Evolutionary conservation across 345 rosid genomes (phyloP).

Genomic region (Orychophragmus violaceus): DNA sequence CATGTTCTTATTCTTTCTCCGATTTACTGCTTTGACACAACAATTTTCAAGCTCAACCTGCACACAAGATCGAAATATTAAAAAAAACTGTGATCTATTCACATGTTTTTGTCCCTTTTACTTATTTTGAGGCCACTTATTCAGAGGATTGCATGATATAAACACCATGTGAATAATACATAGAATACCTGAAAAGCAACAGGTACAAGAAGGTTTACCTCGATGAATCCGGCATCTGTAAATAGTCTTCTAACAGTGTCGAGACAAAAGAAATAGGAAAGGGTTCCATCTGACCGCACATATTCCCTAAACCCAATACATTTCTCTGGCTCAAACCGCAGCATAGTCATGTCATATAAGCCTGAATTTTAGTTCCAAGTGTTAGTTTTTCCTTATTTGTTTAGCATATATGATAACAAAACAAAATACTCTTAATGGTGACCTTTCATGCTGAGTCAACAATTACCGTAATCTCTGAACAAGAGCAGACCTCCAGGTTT

Average conservation of each 20-base stretch:
- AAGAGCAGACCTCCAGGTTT: constrained; percentile 77
- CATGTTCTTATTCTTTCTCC: constrained; percentile 66
- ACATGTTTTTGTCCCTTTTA: background rate
- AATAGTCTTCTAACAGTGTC: constrained; percentile 58
- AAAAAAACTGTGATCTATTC: background rate
- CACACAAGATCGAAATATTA: constrained; percentile 3
- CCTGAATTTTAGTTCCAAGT: constrained; percentile 42
- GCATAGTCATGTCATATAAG: constrained; percentile 91
- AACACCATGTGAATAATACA: background rate
- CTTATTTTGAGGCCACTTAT: background rate
- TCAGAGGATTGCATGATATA: background rate
- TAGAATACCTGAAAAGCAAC: background rate
- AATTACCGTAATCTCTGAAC: constrained; percentile 85
- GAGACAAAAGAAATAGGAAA: constrained; percentile 75
- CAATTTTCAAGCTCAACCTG: constrained; percentile 85
- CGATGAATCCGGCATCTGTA: constrained; percentile 58
- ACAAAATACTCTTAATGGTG: background rate
- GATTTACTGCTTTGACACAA: constrained; percentile 68
- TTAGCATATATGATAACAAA: background rate
- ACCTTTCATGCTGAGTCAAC: background rate
- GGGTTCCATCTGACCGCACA: constrained; percentile 73
- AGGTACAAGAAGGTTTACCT: constrained; percentile 39
- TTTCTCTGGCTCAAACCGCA: constrained; percentile 67
- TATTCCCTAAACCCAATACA: constrained; percentile 76
- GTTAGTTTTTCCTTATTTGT: background rate